A percentile compares a stretch with the other conserved stretches of the same genome.
Conservation (phyloP, 2,329 filamentous ascomycete genomes). For the Aurifilum marmelostoma region DNA sequence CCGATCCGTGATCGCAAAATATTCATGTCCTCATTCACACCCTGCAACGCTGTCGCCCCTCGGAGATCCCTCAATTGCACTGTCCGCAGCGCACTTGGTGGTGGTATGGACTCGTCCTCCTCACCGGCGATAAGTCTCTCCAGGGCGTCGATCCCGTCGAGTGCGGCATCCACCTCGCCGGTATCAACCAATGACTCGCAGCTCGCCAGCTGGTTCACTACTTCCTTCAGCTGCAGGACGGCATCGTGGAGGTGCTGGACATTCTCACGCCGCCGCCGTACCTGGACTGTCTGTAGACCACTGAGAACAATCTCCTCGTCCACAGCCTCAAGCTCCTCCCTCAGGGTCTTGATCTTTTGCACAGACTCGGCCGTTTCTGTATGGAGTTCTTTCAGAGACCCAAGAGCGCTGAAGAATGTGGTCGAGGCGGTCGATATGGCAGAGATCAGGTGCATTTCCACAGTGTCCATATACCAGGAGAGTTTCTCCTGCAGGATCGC, state of each 20-base stretch:
- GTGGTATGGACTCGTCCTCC: conserved; percentile 41
- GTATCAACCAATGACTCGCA: conserved; percentile 83
- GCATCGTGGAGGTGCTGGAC: conserved; percentile 80
- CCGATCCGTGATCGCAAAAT: conserved; percentile 80
- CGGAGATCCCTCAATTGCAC: conserved; percentile 69
- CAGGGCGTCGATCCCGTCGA: conserved; percentile 75
- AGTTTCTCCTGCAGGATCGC: conserved; percentile 97
- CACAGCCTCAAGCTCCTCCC: conserved; percentile 77
- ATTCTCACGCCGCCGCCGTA: conserved; percentile 82
- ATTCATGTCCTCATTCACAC: conserved; percentile 76
- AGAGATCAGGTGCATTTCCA: conserved; percentile 94
- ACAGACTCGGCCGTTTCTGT: conserved; percentile 92
- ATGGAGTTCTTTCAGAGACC: conserved; percentile 87
- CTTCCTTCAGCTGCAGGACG: conserved; percentile 77
- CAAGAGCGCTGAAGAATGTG: conserved; percentile 93
- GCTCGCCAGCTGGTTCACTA: conserved; percentile 73
- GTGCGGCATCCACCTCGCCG: conserved; percentile 80
- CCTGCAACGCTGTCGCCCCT: conserved; percentile 76
- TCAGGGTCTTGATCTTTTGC: conserved; percentile 76
- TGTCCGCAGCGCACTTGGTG: conserved; percentile 29
- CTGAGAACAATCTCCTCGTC: conserved; percentile 86
- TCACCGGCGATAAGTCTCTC: conserved; percentile 82
- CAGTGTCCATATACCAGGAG: conserved; percentile 99
- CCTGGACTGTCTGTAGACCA: conserved; percentile 82
- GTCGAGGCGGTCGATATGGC: conserved; percentile 95